These are phyloP conservation scores for Amanita exitialis DNA, from an alignment of 768 basidiomycete species.

Conservation along the genomic window DNA sequence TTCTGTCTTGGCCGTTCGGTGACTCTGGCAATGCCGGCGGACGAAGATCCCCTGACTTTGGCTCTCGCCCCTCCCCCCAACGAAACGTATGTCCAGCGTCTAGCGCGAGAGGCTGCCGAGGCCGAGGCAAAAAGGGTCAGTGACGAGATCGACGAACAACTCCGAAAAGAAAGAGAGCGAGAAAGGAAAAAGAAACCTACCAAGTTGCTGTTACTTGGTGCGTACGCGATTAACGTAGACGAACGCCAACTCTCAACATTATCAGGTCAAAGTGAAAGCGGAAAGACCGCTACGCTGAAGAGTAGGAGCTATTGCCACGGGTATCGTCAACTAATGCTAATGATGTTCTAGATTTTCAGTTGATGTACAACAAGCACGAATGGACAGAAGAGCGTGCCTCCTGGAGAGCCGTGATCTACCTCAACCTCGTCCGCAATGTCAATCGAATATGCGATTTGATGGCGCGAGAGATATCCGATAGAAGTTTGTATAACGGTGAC, in stretches of 20 bases:
- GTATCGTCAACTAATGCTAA: slow-evolving; percentile 7
- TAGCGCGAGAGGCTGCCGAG: slow-evolving; percentile 48
- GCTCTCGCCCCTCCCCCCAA: slow-evolving; percentile 54
- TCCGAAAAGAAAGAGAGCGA: slow-evolving; percentile 48
- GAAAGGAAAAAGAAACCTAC: slow-evolving; percentile 59
- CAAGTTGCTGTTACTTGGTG: slow-evolving; percentile 64
- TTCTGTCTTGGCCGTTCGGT: slow-evolving; percentile 12
- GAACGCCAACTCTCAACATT: background rate
- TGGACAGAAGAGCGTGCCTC: slow-evolving; percentile 61
- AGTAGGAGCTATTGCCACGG: slow-evolving; percentile 28
- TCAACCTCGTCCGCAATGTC: slow-evolving; percentile 73
- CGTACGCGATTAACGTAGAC: slow-evolving; percentile 8
- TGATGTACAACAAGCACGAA: slow-evolving; percentile 60
- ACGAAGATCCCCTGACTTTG: slow-evolving; percentile 54
- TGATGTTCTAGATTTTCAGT: slow-evolving; percentile 48
- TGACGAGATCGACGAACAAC: slow-evolving; percentile 69
- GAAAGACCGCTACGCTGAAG: slow-evolving; percentile 74
- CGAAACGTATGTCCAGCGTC: slow-evolving; percentile 50
- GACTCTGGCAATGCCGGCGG: slow-evolving; percentile 12
- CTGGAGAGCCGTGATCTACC: slow-evolving; percentile 69
- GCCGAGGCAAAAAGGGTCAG: slow-evolving; percentile 52
- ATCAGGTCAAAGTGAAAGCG: slow-evolving; percentile 61
- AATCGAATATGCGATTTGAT: slow-evolving; percentile 52
- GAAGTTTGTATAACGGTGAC: slow-evolving; percentile 16
- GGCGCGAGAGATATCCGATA: slow-evolving; percentile 43